phyloP scores from a whole-genome alignment of 495 filamentous ascomycete genomes.

The Xylaria curta region DNA sequence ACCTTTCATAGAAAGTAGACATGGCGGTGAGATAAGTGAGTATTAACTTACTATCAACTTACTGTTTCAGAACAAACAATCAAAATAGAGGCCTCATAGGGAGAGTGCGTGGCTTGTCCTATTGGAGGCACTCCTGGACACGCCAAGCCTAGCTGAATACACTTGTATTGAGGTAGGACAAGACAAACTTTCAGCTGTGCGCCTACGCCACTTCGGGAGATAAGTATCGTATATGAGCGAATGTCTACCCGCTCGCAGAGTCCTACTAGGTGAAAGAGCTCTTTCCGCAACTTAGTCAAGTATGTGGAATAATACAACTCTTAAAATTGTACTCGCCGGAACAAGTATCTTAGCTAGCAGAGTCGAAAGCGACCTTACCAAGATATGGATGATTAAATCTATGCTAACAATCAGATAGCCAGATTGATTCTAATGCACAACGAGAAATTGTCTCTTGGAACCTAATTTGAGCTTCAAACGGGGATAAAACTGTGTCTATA shows the following conservation, averaged over 20 bases:
- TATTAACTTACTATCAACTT: neutral
- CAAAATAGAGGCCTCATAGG: too few species aligned
- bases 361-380: too few species aligned
- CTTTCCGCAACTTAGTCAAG: neutral
- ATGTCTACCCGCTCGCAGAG: neutral
- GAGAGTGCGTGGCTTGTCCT: neutral
- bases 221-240: neutral
- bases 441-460: neutral
- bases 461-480: conserved; percentile 25
- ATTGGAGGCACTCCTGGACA: neutral
- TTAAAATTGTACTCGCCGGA: too few species aligned
- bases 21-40: neutral
- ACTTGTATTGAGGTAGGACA: neutral
- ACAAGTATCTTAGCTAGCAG: too few species aligned
- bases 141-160: neutral
- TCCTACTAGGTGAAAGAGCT: neutral
- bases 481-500: conserved; percentile 24
- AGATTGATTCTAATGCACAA: neutral
- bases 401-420: too few species aligned
- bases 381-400: too few species aligned
- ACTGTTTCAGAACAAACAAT: too few species aligned
- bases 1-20: neutral
- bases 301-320: too few species aligned
- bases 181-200: neutral
- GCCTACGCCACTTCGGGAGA: neutral